phyloP scores from a whole-genome alignment of 228 moss, liverwort and hornwort species.

The Sphagnum magellanicum region DNA sequence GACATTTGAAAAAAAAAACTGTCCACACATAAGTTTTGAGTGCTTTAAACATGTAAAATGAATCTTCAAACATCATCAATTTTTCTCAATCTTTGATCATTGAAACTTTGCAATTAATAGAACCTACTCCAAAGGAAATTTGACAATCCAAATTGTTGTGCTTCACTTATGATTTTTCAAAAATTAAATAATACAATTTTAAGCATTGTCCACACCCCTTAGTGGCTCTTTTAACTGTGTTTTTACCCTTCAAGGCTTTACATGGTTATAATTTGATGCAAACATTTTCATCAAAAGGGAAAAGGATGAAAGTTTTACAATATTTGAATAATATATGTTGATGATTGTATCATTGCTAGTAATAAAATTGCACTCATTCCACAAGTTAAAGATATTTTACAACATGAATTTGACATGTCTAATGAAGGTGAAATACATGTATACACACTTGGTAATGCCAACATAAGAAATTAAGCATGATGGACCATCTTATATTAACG shows the following conservation, averaged over 20 bases:
- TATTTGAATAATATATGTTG: slow-evolving; percentile 5
- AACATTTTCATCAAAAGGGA: not conserved
- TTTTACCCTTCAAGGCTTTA: not conserved
- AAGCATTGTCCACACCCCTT: no score
- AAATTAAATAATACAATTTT: no score
- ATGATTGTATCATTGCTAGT: slow-evolving; percentile 2
- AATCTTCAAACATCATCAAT: no score
- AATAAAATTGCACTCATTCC: not conserved
- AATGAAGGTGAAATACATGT: not conserved
- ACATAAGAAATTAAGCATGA: not conserved
- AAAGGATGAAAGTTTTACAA: not conserved
- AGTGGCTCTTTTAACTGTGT: no score
- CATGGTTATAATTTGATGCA: not conserved
- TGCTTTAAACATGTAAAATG: no score
- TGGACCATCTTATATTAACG: slow-evolving; percentile 1
- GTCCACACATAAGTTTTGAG: no score
- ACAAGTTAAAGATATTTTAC: not conserved
- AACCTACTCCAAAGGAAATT: no score
- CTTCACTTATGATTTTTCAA: no score
- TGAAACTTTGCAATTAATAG: no score
- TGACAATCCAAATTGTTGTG: no score
- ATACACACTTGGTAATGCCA: slow-evolving; percentile 1
- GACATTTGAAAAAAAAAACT: no score
- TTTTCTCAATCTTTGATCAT: no score
- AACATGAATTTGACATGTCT: not conserved